phyloP scores from a whole-genome alignment of 345 rosid species.

The Eucalyptus cloeziana region DNA sequence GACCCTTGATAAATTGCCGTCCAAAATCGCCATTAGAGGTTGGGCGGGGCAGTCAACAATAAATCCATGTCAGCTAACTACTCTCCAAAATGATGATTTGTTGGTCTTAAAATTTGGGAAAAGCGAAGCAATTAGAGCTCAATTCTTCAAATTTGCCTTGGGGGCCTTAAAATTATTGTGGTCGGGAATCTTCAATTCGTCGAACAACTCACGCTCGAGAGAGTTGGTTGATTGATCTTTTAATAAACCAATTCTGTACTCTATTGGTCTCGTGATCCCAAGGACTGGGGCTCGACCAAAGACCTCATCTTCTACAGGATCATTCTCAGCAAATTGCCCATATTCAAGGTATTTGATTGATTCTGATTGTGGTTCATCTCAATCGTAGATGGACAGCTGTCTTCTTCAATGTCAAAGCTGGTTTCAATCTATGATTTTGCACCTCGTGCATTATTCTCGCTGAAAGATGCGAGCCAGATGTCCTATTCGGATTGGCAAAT shows the following conservation, averaged over 20 bases:
- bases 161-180: background rate
- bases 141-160: rapidly evolving
- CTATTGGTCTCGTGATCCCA: background rate
- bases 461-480: background rate
- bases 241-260: rapidly evolving
- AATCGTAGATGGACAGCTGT: background rate
- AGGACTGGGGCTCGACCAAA: background rate
- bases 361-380: background rate
- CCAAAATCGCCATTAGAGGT: background rate
- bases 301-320: background rate
- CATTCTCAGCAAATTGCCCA: background rate
- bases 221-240: background rate
- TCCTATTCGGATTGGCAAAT: rapidly evolving
- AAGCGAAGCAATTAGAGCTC: background rate
- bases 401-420: background rate
- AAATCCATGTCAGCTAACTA: background rate
- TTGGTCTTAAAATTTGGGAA: background rate
- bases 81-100: background rate
- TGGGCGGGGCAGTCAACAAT: rapidly evolving
- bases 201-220: background rate
- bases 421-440: background rate
- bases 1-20: rapidly evolving
- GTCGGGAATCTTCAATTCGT: background rate
- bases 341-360: background rate
- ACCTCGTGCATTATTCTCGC: background rate